phyloP scores from a whole-genome alignment of 768 basidiomycete species.

The Suillus decipiens region DNA sequence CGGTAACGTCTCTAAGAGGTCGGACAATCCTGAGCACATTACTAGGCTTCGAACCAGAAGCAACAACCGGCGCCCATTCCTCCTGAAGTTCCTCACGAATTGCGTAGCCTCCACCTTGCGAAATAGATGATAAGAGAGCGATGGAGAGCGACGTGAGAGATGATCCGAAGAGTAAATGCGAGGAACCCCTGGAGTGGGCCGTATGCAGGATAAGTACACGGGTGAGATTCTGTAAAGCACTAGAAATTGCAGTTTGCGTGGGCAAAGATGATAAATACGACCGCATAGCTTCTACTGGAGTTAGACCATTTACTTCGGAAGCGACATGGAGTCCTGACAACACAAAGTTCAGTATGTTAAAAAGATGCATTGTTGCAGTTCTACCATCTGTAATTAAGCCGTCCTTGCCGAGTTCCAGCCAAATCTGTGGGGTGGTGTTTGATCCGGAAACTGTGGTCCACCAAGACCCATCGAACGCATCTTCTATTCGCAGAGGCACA shows the following conservation, averaged over 20 bases:
- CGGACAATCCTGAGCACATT: constrained; percentile 53
- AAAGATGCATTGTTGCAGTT: background rate
- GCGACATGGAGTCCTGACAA: constrained; percentile 26
- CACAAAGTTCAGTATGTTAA: constrained; percentile 9
- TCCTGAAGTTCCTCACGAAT: constrained; percentile 71
- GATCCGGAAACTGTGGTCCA: constrained; percentile 52
- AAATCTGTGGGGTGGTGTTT: constrained; percentile 30
- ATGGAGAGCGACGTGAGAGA: constrained; percentile 79
- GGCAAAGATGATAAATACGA: constrained; percentile 67
- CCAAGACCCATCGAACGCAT: constrained; percentile 73
- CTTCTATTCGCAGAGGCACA: constrained; percentile 64
- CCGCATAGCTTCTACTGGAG: constrained; percentile 38
- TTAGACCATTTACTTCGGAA: constrained; percentile 10
- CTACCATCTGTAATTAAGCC: constrained; percentile 40
- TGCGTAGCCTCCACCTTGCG: constrained; percentile 75
- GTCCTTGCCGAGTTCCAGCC: constrained; percentile 55
- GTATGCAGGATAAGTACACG: constrained; percentile 74
- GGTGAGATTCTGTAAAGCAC: constrained; percentile 56
- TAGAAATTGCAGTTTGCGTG: constrained; percentile 68
- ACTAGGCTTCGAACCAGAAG: constrained; percentile 8
- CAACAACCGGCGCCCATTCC: constrained; percentile 52
- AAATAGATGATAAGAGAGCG: constrained; percentile 69
- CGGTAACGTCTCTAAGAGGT: constrained; percentile 71
- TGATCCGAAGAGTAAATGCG: constrained; percentile 78
- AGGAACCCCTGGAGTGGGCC: constrained; percentile 56